Evolutionary conservation across 2,329 filamentous ascomycete genomes (phyloP).

Genomic region (Monilinia fructicola): DNA sequence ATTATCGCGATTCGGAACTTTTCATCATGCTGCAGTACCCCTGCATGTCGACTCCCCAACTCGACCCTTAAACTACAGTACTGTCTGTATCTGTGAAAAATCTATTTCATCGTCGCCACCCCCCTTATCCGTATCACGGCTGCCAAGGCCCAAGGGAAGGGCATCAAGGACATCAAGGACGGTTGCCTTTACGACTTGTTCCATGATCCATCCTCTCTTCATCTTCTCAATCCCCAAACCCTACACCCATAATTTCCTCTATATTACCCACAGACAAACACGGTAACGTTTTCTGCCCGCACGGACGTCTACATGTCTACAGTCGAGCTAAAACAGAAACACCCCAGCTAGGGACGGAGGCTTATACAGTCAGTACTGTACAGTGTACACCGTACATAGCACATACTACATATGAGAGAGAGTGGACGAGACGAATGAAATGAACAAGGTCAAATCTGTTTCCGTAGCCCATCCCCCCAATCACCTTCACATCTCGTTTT

Average conservation of each 20-base stretch:
- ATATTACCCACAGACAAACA: slow-evolving; percentile 12
- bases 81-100: neutral
- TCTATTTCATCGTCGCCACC: neutral
- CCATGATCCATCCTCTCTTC: neutral
- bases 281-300: neutral
- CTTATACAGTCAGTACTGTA: neutral
- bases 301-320: neutral
- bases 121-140: neutral
- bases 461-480: neutral
- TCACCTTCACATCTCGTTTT: neutral
- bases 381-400: too few relatives aligned
- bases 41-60: neutral
- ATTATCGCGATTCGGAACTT: slow-evolving; percentile 8
- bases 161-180: too few relatives aligned
- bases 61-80: neutral
- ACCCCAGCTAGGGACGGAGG: neutral
- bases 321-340: neutral
- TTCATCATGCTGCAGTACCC: neutral
- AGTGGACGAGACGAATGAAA: neutral
- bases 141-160: slow-evolving; percentile 1
- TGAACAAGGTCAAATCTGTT: neutral
- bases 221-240: slow-evolving; percentile 2
- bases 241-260: slow-evolving; percentile 15
- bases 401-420: neutral
- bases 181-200: too few relatives aligned